Evolutionary conservation across 2,329 filamentous ascomycete genomes (phyloP).

Genomic region (Fusarium robinianum): DNA sequence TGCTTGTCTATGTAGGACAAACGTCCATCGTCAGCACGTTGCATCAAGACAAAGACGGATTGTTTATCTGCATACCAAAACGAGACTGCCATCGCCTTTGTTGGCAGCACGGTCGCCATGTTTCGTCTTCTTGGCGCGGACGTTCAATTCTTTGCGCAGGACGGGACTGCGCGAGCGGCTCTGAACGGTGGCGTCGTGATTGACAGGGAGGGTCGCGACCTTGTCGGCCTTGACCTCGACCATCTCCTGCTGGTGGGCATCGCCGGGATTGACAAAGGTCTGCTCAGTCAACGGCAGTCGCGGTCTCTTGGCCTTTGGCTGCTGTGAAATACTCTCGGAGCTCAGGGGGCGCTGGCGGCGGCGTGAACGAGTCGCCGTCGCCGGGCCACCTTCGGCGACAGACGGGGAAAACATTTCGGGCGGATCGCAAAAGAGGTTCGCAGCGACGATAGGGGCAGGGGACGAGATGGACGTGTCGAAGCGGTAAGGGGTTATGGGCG

Average conservation of each 20-base stretch:
- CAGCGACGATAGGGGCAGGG: constrained; percentile 16
- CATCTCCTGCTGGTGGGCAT: constrained; percentile 56
- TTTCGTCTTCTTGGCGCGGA: constrained; percentile 66
- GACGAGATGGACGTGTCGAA: constrained; percentile 16
- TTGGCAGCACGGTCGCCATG: constrained; percentile 61
- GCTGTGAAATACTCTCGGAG: constrained; percentile 57
- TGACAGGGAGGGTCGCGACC: constrained; percentile 49
- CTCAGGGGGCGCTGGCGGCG: constrained; percentile 64
- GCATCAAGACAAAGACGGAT: constrained; percentile 13
- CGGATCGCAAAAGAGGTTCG: constrained; percentile 31
- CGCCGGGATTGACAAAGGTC: constrained; percentile 59
- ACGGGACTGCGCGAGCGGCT: constrained; percentile 43
- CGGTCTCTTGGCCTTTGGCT: constrained; percentile 68
- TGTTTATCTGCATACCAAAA: constrained; percentile 57
- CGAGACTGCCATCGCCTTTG: constrained; percentile 69
- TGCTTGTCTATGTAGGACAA: constrained; percentile 71
- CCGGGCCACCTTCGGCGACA: constrained; percentile 55
- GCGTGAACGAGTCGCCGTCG: constrained; percentile 62
- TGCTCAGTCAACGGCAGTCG: constrained; percentile 62
- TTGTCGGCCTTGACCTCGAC: constrained; percentile 61
- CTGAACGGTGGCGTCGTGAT: constrained; percentile 54
- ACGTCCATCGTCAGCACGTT: constrained; percentile 19
- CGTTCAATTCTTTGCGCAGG: constrained; percentile 58
- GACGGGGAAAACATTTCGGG: constrained; percentile 64
- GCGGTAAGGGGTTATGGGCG: constrained; percentile 7